Percentiles rank a stretch among this genome's conserved stretches.
Conservation (phyloP, 2,329 filamentous ascomycete genomes). For the Fusarium subglutinans region DNA sequence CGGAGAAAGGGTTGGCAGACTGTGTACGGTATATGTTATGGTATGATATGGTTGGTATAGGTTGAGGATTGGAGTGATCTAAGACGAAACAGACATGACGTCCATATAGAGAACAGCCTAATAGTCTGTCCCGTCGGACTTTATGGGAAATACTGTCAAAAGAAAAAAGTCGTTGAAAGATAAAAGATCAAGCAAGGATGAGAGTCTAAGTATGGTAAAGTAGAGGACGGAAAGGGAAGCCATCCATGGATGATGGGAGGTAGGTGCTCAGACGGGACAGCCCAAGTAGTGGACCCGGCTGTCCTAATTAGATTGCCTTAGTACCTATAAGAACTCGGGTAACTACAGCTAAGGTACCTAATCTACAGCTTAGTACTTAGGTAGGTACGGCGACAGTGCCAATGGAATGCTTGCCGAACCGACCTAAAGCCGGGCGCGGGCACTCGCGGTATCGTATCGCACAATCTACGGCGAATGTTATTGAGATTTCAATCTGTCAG, state of each 20-base stretch:
- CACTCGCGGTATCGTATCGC: not conserved
- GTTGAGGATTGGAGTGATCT: not conserved
- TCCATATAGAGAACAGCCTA: not conserved
- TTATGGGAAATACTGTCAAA: constrained; percentile 1
- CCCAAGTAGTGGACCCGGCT: constrained; percentile 28
- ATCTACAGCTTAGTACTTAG: no score
- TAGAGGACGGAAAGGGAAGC: constrained; percentile 29
- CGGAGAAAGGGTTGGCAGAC: constrained; percentile 18
- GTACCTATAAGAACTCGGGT: not conserved
- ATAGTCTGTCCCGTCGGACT: not conserved
- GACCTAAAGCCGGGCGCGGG: not conserved
- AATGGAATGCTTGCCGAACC: not conserved
- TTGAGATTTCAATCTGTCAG: not conserved
- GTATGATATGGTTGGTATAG: not conserved
- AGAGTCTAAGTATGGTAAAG: constrained; percentile 4
- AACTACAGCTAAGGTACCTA: not conserved
- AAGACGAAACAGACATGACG: not conserved
- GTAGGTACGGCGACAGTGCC: not conserved
- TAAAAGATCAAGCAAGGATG: constrained; percentile 12
- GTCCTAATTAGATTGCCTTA: not conserved
- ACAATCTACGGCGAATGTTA: not conserved
- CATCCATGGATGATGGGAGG: constrained; percentile 15
- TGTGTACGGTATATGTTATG: not conserved
- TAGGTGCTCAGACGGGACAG: constrained; percentile 27
- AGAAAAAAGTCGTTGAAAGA: constrained; percentile 6